Percentiles rank a stretch among this genome's conserved stretches.
phyloP scores from a whole-genome alignment of 2,329 filamentous ascomycete species.

The Chrysosporium keratinophilum region DNA sequence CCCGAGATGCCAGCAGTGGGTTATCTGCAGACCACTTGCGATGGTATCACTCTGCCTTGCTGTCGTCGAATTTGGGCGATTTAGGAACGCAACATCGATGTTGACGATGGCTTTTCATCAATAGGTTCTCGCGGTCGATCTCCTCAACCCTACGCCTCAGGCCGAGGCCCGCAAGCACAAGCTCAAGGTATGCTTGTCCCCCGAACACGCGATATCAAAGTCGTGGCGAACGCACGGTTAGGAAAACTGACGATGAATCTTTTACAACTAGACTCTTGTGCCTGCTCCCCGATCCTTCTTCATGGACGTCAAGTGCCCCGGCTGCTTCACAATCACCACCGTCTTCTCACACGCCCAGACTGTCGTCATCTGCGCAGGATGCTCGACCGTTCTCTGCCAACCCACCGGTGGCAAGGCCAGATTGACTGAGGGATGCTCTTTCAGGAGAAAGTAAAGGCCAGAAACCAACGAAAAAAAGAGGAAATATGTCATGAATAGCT shows the following conservation, averaged over 20 bases:
- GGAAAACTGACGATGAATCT: constrained; percentile 2
- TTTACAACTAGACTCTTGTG: constrained; percentile 64
- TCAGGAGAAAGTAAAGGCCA: constrained; percentile 86
- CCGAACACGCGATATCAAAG: background rate
- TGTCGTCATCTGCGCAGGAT: constrained; percentile 99
- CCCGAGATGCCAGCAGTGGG: background rate
- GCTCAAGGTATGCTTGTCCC: constrained; percentile 70
- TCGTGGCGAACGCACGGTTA: background rate
- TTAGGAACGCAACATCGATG: background rate
- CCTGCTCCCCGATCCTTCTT: constrained; percentile 97
- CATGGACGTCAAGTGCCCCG: constrained; percentile 99
- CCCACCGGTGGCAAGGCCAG: constrained; percentile 98
- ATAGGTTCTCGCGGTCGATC: constrained; percentile 99
- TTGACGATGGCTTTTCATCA: constrained; percentile 11
- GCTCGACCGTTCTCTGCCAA: constrained; percentile 99
- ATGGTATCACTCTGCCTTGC: background rate
- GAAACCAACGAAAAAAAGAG: constrained; percentile 10
- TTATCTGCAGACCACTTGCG: background rate
- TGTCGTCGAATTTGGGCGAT: background rate
- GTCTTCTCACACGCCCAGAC: constrained; percentile 99
- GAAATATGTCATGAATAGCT: constrained; percentile 17
- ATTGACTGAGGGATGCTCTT: constrained; percentile 99
- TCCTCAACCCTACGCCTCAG: constrained; percentile 96
- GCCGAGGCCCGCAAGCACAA: constrained; percentile 99
- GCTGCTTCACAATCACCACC: constrained; percentile 99